Evolutionary conservation across 805 yeast species (phyloP), one percentile per base, ranked within the genome.

Genomic region (Yamadazyma olivae): DNA sequence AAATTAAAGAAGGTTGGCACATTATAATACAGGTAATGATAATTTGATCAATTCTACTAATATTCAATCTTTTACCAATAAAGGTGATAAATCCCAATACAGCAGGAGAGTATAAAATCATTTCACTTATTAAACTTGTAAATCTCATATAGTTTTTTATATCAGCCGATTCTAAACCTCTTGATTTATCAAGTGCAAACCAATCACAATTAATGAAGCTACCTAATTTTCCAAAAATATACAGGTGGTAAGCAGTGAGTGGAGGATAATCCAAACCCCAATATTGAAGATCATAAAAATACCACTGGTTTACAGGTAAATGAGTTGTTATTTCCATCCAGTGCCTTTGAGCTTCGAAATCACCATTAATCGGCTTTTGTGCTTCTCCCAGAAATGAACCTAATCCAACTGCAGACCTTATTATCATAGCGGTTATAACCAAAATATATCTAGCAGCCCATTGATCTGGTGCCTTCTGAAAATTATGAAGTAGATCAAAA

Each of bases 181-280:
- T 70, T 5, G 96, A 87, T 0, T 49, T 26, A 41, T 78, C 78
- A 22, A 91, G 60, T 3, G 67, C 78, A 59, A 93, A 89, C 98
- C 98, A 93, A 0, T 57, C 45, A 0, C 79, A 67, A 44, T 84
- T 74, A 22, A 87, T 61, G 27, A 77, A 54, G 1, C 67, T 50
- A 0, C 97, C 98, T 13, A 91, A 49, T 35, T 68, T 67, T 0
- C 98, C 99, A 31, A 83, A 56, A 1, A 86, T 22, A 74, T 81
- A 87, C 32, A 95, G 88, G 54, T 93, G 98, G 56, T 75, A 90
- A 0, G 98, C 99, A 0, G 99, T 91, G 43, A 93, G 65, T 5
- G 98, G 98, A 1, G 99, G 99, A 57, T 93, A 93, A 59, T 93
- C 99, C 23, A 93, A 69, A 1, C 98, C 96, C 98, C 99, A 93